phyloP scores from a whole-genome alignment of 2,329 filamentous ascomycete genomes.

The Aspergillus sp. region DNA sequence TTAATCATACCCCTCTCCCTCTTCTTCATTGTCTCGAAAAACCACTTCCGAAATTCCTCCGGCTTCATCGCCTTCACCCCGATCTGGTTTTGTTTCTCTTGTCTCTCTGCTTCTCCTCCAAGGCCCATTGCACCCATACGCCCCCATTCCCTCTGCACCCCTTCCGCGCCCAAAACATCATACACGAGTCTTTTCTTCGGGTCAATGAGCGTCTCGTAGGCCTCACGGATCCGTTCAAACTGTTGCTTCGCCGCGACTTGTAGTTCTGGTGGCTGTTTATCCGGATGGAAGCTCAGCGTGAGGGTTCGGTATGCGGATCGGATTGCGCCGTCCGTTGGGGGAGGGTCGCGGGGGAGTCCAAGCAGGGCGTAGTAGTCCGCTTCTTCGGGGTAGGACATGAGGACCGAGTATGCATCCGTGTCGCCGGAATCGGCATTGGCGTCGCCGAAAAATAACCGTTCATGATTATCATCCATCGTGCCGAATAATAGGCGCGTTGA shows the following conservation, averaged over 20 bases:
- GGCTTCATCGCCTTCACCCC: slow-evolving; percentile 39
- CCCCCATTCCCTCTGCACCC: slow-evolving; percentile 41
- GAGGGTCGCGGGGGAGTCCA: slow-evolving; percentile 38
- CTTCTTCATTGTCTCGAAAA: slow-evolving; percentile 41
- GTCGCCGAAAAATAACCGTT: not conserved
- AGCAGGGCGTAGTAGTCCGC: slow-evolving; percentile 45
- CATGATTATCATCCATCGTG: not conserved
- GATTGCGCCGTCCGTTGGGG: slow-evolving; percentile 42
- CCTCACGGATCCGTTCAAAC: slow-evolving; percentile 41
- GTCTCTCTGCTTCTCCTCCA: slow-evolving; percentile 30
- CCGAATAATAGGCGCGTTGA: not conserved
- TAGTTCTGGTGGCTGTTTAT: slow-evolving; percentile 44
- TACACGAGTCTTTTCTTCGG: slow-evolving; percentile 44
- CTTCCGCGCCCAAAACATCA: slow-evolving; percentile 43
- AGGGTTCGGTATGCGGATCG: slow-evolving; percentile 46
- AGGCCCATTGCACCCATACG: slow-evolving; percentile 32
- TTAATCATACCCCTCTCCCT: slow-evolving; percentile 39
- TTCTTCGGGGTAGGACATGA: slow-evolving; percentile 33
- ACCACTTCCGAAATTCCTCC: slow-evolving; percentile 44
- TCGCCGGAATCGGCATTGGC: not conserved
- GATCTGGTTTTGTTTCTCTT: slow-evolving; percentile 26
- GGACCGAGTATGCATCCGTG: slow-evolving; percentile 24
- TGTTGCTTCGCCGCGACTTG: slow-evolving; percentile 38
- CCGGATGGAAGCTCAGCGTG: slow-evolving; percentile 46
- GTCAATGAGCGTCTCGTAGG: slow-evolving; percentile 44